A percentile compares a stretch with the other conserved stretches of the same genome.
Conservation (phyloP, 768 basidiomycete genomes). For the Calvatia gigantea region DNA sequence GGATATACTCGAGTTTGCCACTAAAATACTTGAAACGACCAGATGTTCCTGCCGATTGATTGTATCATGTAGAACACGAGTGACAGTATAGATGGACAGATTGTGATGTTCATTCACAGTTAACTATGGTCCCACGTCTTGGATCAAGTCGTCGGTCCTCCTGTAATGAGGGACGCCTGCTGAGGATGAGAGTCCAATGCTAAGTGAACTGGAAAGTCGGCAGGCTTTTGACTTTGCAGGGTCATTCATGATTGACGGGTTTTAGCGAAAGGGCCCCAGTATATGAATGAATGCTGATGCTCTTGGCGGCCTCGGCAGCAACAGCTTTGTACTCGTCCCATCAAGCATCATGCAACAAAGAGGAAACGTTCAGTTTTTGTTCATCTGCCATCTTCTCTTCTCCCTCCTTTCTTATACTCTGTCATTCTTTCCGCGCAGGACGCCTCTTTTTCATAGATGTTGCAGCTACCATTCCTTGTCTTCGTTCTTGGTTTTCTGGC, state of each 20-base stretch:
- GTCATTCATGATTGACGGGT: background rate
- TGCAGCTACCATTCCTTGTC: constrained; percentile 12
- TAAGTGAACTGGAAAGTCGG: too few relatives aligned
- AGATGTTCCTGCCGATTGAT: background rate
- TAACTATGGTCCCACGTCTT: background rate
- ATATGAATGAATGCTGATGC: background rate
- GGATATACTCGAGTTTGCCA: background rate
- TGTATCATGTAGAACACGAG: background rate
- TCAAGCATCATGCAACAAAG: background rate
- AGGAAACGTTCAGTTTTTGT: background rate
- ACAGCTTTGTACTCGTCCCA: background rate
- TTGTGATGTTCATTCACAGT: background rate
- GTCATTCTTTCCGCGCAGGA: constrained; percentile 22
- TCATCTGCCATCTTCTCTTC: constrained; percentile 8
- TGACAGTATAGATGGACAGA: constrained; percentile 2
- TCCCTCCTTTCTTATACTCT: background rate
- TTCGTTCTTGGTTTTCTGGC: constrained; percentile 16
- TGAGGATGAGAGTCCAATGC: too few relatives aligned
- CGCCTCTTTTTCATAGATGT: constrained; percentile 21
- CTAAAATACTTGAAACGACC: background rate
- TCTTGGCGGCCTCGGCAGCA: background rate
- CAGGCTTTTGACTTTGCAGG: background rate
- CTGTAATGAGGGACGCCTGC: too few relatives aligned
- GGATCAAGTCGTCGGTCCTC: background rate
- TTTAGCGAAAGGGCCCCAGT: too few relatives aligned